phyloP scores from a whole-genome alignment of 1,139 yeast genomes.

The Diutina ranongensis region DNA sequence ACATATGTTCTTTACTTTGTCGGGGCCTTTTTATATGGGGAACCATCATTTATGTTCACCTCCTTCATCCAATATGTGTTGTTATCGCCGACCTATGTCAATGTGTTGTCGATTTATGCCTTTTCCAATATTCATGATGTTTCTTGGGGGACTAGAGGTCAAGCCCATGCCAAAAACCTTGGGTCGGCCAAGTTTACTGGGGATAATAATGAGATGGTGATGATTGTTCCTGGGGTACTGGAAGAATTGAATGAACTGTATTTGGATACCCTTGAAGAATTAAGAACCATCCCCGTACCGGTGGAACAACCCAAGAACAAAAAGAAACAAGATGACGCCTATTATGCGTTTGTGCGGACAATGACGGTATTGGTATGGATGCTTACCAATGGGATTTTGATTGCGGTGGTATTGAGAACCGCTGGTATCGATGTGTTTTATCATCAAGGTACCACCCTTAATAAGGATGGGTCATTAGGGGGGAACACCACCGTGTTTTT shows the following conservation, averaged over 20 bases:
- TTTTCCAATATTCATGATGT: slow-evolving; percentile 81
- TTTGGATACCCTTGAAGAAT: slow-evolving; percentile 34
- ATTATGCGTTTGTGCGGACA: slow-evolving; percentile 21
- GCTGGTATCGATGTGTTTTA: slow-evolving; percentile 17
- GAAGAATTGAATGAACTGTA: slow-evolving; percentile 55
- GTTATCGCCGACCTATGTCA: slow-evolving; percentile 65
- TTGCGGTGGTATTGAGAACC: slow-evolving; percentile 30
- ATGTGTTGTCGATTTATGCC: slow-evolving; percentile 70
- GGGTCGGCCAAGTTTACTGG: slow-evolving; percentile 55
- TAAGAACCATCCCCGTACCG: slow-evolving; percentile 23
- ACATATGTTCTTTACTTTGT: slow-evolving; percentile 75
- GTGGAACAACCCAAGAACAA: slow-evolving; percentile 13
- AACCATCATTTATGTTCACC: slow-evolving; percentile 72
- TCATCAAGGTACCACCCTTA: slow-evolving; percentile 6
- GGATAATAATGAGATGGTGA: slow-evolving; percentile 48
- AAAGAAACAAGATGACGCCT: slow-evolving; percentile 24
- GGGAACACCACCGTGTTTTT: slow-evolving; percentile 31
- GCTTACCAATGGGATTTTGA: slow-evolving; percentile 31
- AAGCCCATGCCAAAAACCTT: slow-evolving; percentile 48
- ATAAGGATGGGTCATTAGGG: slow-evolving; percentile 17
- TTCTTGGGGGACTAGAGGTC: slow-evolving; percentile 84
- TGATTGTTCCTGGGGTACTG: slow-evolving; percentile 52
- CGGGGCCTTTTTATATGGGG: slow-evolving; percentile 64
- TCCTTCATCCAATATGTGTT: slow-evolving; percentile 61
- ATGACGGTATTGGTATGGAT: slow-evolving; percentile 37